Evolutionary conservation across 768 basidiomycete species (phyloP).

Genomic region (Trametes gibbosa): DNA sequence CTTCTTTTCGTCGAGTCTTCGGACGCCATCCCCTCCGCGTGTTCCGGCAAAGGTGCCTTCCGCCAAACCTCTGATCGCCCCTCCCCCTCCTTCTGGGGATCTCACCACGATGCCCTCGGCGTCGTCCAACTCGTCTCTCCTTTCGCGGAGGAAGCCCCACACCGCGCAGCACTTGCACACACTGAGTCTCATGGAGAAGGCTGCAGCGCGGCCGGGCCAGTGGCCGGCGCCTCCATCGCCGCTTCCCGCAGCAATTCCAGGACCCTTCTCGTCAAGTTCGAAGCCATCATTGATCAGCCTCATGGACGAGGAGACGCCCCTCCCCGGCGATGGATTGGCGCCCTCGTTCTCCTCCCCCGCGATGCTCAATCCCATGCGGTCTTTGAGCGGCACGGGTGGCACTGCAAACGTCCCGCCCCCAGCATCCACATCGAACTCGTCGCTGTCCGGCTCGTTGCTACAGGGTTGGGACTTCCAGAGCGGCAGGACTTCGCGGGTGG

Average conservation of each 20-base stretch:
- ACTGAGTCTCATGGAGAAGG: constrained; percentile 53
- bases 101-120: neutral
- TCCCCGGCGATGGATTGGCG: constrained; percentile 25
- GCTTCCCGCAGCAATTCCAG: constrained; percentile 39
- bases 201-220: constrained; percentile 43
- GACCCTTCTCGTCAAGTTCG: constrained; percentile 26
- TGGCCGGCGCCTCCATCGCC: constrained; percentile 52
- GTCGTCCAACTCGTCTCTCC: constrained; percentile 10
- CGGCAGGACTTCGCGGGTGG: neutral
- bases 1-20: constrained; percentile 42
- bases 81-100: neutral
- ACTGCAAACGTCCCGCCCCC: neutral
- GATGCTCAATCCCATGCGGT: constrained; percentile 10
- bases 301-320: constrained; percentile 24
- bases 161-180: constrained; percentile 55
- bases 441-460: constrained; percentile 1
- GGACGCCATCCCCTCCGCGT: constrained; percentile 44
- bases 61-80: neutral
- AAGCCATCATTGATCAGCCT: constrained; percentile 26
- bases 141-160: constrained; percentile 31
- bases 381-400: neutral
- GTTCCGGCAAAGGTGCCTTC: constrained; percentile 19
- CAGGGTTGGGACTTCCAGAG: constrained; percentile 5
- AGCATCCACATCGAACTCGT: neutral
- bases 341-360: constrained; percentile 26